A percentile compares a stretch with the other conserved stretches of the same genome.
Conservation (phyloP, 2,329 filamentous ascomycete genomes). For the Ophiostoma ips region DNA sequence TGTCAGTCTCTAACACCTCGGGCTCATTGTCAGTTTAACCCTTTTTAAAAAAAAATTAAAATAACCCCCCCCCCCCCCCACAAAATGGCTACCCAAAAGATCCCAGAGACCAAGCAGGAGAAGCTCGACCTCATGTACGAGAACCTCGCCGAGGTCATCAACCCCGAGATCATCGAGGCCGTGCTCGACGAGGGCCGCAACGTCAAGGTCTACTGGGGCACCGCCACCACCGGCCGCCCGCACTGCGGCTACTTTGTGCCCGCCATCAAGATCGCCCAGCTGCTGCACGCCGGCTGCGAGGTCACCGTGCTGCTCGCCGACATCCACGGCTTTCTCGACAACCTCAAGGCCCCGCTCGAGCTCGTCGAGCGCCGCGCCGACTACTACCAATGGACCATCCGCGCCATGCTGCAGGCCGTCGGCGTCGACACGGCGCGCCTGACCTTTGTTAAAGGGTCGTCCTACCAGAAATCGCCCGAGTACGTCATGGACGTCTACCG, state of each 20-base stretch:
- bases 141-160: conserved; percentile 71
- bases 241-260: conserved; percentile 86
- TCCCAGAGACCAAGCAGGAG: conserved; percentile 23
- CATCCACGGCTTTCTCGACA: conserved; percentile 64
- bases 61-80: neutral
- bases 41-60: neutral
- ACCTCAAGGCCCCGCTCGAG: conserved; percentile 76
- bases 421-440: conserved; percentile 68
- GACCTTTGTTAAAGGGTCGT: conserved; percentile 70
- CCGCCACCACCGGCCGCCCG: conserved; percentile 72
- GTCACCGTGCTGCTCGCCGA: conserved; percentile 67
- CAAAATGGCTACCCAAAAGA: conserved; percentile 11
- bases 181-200: conserved; percentile 56
- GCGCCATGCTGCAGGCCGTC: conserved; percentile 59
- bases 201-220: conserved; percentile 78
- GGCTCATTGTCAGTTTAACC: neutral
- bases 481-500: conserved; percentile 88
- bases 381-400: conserved; percentile 73
- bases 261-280: conserved; percentile 78
- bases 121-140: conserved; percentile 63
- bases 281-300: conserved; percentile 71
- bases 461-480: conserved; percentile 57
- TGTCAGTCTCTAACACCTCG: too few relatives aligned
- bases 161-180: conserved; percentile 68
- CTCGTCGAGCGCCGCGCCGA: conserved; percentile 68